Percentiles rank a stretch among this genome's conserved stretches.
These are phyloP conservation scores for Phytophthora sojae DNA, from an alignment of 352 stramenopile genomes.

Conservation along the genomic window DNA sequence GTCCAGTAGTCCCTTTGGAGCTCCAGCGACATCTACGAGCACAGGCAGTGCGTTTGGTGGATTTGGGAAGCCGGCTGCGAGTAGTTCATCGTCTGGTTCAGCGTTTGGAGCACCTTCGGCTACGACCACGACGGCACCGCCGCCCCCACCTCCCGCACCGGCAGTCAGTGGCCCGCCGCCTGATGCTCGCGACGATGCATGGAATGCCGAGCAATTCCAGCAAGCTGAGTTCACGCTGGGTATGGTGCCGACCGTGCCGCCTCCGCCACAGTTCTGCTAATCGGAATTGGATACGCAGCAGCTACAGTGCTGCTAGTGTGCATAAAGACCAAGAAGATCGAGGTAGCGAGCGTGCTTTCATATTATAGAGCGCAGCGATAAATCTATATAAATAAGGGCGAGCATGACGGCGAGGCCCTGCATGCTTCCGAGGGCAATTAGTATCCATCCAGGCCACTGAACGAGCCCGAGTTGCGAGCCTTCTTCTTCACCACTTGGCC, in stretches of 20 bases:
- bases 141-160: constrained; percentile 17
- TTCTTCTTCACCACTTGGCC: constrained; percentile 69
- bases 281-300: not conserved
- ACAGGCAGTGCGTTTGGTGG: constrained; percentile 22
- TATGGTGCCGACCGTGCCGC: constrained; percentile 69
- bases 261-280: constrained; percentile 61
- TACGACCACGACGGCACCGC: constrained; percentile 9
- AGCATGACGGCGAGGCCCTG: constrained; percentile 10
- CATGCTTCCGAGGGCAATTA: constrained; percentile 9
- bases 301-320: not conserved
- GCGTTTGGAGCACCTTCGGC: constrained; percentile 19
- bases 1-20: constrained; percentile 41
- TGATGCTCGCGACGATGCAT: constrained; percentile 61
- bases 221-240: constrained; percentile 59
- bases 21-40: constrained; percentile 7
- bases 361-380: constrained; percentile 21
- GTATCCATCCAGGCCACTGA: constrained; percentile 45
- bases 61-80: constrained; percentile 13
- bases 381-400: constrained; percentile 41
- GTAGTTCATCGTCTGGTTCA: constrained; percentile 16
- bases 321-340: constrained; percentile 1
- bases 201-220: constrained; percentile 70
- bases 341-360: constrained; percentile 18
- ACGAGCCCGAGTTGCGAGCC: constrained; percentile 29
- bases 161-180: constrained; percentile 26